Conservation (phyloP, 257 asterid genomes). For the Jacaranda copaia region DNA sequence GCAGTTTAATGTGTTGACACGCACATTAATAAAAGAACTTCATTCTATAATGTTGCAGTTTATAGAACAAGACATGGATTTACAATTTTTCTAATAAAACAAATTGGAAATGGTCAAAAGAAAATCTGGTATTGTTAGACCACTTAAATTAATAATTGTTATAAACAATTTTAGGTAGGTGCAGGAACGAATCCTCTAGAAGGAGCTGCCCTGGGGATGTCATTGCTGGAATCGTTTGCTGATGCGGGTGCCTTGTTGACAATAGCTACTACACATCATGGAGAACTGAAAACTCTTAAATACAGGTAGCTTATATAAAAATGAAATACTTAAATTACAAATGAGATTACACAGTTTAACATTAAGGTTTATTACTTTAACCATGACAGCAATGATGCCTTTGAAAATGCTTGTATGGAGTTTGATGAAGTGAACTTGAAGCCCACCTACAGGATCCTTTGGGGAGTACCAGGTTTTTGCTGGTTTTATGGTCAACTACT, state of each 20-base stretch:
- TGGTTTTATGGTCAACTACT: constrained; percentile 26
- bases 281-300: constrained; percentile 96
- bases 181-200: constrained; percentile 99
- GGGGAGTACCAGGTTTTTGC: constrained; percentile 95
- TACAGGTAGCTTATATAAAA: constrained; percentile 68
- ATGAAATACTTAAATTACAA: constrained; percentile 29
- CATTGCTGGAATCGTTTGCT: constrained; percentile 92
- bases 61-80: constrained; percentile 20
- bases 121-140: constrained; percentile 23
- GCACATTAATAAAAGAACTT: constrained; percentile 9
- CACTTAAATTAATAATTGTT: constrained; percentile 18
- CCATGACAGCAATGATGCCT: constrained; percentile 75
- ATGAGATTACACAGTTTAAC: constrained; percentile 35
- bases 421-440: constrained; percentile 90
- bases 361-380: constrained; percentile 36
- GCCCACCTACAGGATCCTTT: constrained; percentile 94
- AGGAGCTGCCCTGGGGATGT: constrained; percentile 98
- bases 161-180: constrained; percentile 69
- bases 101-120: constrained; percentile 17
- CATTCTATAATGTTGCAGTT: constrained; percentile 12
- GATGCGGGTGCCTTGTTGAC: constrained; percentile 82
- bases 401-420: constrained; percentile 99
- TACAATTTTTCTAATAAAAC: neutral
- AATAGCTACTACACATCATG: constrained; percentile 94
- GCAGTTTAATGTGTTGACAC: constrained; percentile 24